Base-by-base conservation (phyloP, 2,329 filamentous ascomycete genomes). In the Lecanoromycetidae sp. region DNA sequence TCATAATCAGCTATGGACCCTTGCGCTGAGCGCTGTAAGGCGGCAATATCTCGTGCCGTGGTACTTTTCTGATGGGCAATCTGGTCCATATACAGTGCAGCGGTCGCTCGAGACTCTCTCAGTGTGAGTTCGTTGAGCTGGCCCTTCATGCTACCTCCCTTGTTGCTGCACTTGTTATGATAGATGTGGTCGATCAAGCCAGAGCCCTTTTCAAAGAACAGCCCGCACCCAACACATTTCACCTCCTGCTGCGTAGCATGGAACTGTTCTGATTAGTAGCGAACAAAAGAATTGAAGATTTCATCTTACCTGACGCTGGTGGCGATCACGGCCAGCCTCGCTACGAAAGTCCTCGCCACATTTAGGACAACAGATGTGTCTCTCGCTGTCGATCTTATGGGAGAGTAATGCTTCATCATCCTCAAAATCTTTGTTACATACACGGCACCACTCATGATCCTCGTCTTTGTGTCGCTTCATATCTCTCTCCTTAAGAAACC, bases 261-360 rank as follows among this genome's bases (percentile, higher is more conserved):
- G 9, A 57, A 59, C 73, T 76, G 20, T 9, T 3, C 15, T 1
- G 37, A 15, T 30, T 19, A 39, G 34, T 12, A 22, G 20, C 1
- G 15, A 30, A 10, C 46, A 20, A 8, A 5, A 4, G 8, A 3
- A 12, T 27, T 44, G 22, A 29, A 9, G 5, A 41, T 4, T 4
- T 9, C 8, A 6, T 56, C 65, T 57, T 56, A 77, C 74, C 53
- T 66, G 58, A 46, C 66, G 62, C n/a, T 76, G 66, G 52, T 80
- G 77, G 17, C 56, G 56, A 44, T 71, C 68, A 9, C 72, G 63
- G 1, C 74, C 76, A 19, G 65, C 66, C 2, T 67, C 62, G 23
- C 68, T 74, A 51, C 70, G 69, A 60, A 77, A 79, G 34, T 79
- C 74, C 7, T 67, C 57, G 10, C 71, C 72, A 44, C 77, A 80